Percentiles rank a stretch among this genome's conserved stretches.
Conservation (phyloP, 805 yeast genomes). For the Babjeviella inositovora region DNA sequence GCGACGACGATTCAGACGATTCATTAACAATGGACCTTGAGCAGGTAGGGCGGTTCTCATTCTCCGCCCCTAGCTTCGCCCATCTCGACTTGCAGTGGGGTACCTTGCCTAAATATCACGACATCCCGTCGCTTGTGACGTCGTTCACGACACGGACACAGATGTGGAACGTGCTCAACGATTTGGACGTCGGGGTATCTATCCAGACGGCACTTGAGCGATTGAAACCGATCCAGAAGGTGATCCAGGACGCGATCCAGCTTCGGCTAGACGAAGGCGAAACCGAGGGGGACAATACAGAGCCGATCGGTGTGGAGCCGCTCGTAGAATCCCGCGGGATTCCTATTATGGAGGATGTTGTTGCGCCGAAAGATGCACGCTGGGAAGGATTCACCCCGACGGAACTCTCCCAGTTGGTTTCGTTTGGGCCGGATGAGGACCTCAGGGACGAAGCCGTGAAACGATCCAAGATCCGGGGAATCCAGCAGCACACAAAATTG, state of each 20-base stretch:
- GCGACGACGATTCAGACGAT: conserved; percentile 13
- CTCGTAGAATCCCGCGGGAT: conserved; percentile 28
- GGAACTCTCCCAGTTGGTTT: conserved; percentile 1
- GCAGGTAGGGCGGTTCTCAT: conserved; percentile 27
- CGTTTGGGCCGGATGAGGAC: neutral
- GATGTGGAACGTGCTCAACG: neutral
- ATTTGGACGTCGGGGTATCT: conserved; percentile 20
- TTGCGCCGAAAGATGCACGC: conserved; percentile 19
- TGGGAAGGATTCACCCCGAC: conserved; percentile 2
- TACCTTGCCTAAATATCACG: neutral
- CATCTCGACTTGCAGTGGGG: conserved; percentile 3
- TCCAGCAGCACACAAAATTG: conserved; percentile 7
- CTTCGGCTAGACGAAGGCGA: conserved; percentile 32
- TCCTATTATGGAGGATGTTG: conserved; percentile 34
- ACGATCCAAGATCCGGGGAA: conserved; percentile 10
- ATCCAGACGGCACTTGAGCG: conserved; percentile 34
- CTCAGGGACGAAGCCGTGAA: conserved; percentile 4
- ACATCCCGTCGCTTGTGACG: neutral
- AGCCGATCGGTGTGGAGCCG: conserved; percentile 36
- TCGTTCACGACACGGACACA: conserved; percentile 1
- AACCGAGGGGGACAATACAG: conserved; percentile 15
- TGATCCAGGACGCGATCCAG: conserved; percentile 27
- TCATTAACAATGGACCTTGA: conserved; percentile 30
- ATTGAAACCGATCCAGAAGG: conserved; percentile 25
- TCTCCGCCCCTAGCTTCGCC: conserved; percentile 8